A percentile compares a stretch with the other conserved stretches of the same genome.
Evolutionary conservation across 2,329 filamentous ascomycete genomes (phyloP).

Genomic region (Orbilia javanica): DNA sequence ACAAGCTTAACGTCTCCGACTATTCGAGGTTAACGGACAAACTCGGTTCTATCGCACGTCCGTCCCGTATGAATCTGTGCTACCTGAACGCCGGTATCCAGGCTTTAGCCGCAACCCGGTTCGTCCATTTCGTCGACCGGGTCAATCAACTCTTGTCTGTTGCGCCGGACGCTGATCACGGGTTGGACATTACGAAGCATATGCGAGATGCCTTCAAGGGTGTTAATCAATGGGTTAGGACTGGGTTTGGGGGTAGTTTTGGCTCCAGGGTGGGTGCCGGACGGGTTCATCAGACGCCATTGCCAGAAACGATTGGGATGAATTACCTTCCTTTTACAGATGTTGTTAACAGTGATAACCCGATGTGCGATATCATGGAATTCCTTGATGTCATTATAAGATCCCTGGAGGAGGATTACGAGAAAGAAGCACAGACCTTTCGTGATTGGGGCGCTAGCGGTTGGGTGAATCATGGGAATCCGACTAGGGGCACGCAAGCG

Average conservation of each 20-base stretch:
- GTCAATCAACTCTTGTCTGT: background rate
- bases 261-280: background rate
- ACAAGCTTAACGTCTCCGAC: background rate
- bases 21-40: conserved; percentile 1
- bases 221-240: conserved; percentile 7
- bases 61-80: conserved; percentile 9
- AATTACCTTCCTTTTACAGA: background rate
- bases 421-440: background rate
- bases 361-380: conserved; percentile 26
- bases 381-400: background rate
- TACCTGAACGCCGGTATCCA: conserved; percentile 37
- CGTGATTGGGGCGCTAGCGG: background rate
- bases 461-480: conserved; percentile 1
- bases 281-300: background rate
- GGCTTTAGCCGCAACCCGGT: conserved; percentile 23
- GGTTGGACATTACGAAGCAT: background rate
- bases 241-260: background rate
- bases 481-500: background rate
- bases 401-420: background rate
- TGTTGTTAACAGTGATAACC: background rate
- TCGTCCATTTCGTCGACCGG: conserved; percentile 6
- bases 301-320: background rate
- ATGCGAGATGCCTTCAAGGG: background rate
- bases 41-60: conserved; percentile 16
- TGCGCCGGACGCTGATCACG: background rate